Conservation (phyloP, 441 rosid species). For the Jatropha multifida region DNA sequence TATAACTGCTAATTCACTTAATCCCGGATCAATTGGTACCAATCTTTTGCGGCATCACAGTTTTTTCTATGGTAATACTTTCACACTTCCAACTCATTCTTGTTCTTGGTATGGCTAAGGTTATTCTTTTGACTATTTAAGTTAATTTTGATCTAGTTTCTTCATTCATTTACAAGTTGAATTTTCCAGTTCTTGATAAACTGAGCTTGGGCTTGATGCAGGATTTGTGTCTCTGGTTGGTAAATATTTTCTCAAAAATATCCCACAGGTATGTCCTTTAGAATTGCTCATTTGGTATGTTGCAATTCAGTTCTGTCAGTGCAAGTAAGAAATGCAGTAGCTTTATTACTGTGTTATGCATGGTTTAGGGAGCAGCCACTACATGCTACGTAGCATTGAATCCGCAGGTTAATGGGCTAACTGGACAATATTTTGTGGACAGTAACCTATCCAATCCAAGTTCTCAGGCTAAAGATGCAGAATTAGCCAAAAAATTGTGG, state of each 20-base stretch:
- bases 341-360: not conserved
- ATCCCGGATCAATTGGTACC: slow-evolving; percentile 68
- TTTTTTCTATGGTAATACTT: slow-evolving; percentile 40
- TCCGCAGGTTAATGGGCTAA: slow-evolving; percentile 27
- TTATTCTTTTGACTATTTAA: not conserved
- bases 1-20: slow-evolving; percentile 69
- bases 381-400: slow-evolving; percentile 33
- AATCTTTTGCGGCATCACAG: slow-evolving; percentile 56
- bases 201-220: not conserved
- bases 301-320: not conserved
- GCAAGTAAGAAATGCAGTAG: not conserved
- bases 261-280: slow-evolving; percentile 22
- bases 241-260: slow-evolving; percentile 21
- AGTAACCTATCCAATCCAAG: slow-evolving; percentile 19
- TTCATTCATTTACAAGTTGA: not conserved
- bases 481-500: slow-evolving; percentile 28
- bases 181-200: not conserved
- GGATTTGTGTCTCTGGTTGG: slow-evolving; percentile 14
- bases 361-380: slow-evolving; percentile 33
- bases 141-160: not conserved
- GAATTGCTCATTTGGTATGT: not conserved
- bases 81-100: not conserved
- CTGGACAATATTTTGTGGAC: slow-evolving; percentile 25
- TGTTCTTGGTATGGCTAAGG: not conserved
- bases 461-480: slow-evolving; percentile 20